These are phyloP conservation scores for Allodekkera sacchari DNA, from an alignment of 805 yeast genomes.

Conservation along the genomic window DNA sequence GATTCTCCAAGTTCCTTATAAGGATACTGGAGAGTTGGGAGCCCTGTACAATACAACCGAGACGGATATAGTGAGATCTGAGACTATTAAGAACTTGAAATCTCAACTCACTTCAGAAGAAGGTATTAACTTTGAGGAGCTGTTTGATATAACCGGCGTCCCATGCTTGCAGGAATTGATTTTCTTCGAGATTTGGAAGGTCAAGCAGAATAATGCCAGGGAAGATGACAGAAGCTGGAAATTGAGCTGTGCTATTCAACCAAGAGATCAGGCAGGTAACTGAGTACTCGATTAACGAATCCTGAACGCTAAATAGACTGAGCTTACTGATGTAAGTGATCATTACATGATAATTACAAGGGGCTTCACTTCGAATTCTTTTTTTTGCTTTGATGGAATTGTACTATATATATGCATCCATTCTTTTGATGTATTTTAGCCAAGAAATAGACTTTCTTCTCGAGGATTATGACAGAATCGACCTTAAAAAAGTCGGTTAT, in stretches of 20 bases:
- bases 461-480: too few species aligned
- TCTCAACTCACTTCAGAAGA: conserved; percentile 10
- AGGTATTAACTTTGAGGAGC: conserved; percentile 20
- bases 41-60: conserved; percentile 16
- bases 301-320: too few species aligned
- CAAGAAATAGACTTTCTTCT: too few species aligned
- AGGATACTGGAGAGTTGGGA: conserved; percentile 25
- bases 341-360: too few species aligned
- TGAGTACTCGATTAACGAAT: too few species aligned
- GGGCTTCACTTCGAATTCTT: too few species aligned
- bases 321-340: too few species aligned
- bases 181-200: conserved; percentile 62
- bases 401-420: too few species aligned
- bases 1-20: conserved; percentile 56
- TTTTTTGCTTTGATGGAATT: too few species aligned
- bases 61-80: conserved; percentile 20
- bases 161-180: conserved; percentile 50
- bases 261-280: conserved; percentile 34
- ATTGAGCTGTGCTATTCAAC: conserved; percentile 54
- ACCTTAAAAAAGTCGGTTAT: too few species aligned
- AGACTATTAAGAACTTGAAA: conserved; percentile 20
- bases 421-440: too few species aligned
- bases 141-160: conserved; percentile 30
- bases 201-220: conserved; percentile 46
- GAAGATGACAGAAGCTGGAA: conserved; percentile 70